Base-by-base conservation (phyloP, 2,329 filamentous ascomycete species). In the Diaporthe nobilis region DNA sequence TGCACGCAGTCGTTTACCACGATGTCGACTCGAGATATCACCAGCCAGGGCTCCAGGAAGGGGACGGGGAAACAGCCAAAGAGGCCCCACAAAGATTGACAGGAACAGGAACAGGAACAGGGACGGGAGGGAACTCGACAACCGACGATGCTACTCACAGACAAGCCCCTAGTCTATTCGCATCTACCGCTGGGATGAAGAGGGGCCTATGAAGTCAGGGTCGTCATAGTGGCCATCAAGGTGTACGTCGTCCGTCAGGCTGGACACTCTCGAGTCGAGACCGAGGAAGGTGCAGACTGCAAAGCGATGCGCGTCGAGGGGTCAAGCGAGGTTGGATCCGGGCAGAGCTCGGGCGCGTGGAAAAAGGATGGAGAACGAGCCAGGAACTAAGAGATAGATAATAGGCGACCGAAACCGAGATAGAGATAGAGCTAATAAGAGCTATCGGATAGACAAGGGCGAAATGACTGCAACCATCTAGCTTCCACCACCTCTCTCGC, bases 211-310 rank as follows among this genome's bases (percentile, higher is more conserved):
- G 57, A 63, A 75, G 76, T 65, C 76, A 61, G 57, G 47, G 25
- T 71, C 61, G 68, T 67, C 76, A 77, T 51, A 49, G 61, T 47
- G 70, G 73, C 76, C 76, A 77, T 75, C 76, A 77, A 77, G 73
- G 65, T 71, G 57, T 73, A 47, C 12, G 20, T 42, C 17, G 55
- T 60, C 49, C 74, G 25, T 39, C 49, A 44, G 71, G 51, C 39
- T 68, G 60, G 61, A 57, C 39, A 58, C 39, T 15, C n/a, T 42
- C 42, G 72, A 47, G 63, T 55, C 60, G 34, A 47, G 49, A 67
- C 51, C 58, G 37, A 39, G 44, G 39, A 63, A 4, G 39, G 25
- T 42, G 73, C 49, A 49, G 57, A 47, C 31, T 42, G 73, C 49
- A 49, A 63, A 47, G n/a, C 37, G n/a, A 65, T 65, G 61, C 44